phyloP scores from a whole-genome alignment of 805 yeast species.

The Candida khao-thaluensis region DNA sequence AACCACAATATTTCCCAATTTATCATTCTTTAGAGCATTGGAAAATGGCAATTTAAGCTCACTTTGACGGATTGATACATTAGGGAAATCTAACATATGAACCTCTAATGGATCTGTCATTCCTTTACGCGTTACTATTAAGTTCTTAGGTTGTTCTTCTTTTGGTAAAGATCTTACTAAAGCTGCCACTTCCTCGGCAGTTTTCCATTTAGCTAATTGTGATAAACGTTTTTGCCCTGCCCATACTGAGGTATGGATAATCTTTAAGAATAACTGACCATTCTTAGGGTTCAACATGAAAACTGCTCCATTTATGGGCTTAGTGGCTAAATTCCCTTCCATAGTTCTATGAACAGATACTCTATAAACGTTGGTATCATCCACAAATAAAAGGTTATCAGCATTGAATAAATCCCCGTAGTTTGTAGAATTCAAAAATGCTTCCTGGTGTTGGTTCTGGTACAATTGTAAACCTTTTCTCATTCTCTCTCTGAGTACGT shows the following conservation, averaged over 20 bases:
- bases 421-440: constrained; percentile 83
- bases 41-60: constrained; percentile 89
- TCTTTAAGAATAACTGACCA: constrained; percentile 85
- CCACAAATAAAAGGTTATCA: constrained; percentile 82
- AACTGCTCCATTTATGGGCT: constrained; percentile 90
- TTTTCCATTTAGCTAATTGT: constrained; percentile 95
- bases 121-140: constrained; percentile 87
- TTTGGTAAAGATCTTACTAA: constrained; percentile 82
- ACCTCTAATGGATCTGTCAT: constrained; percentile 94
- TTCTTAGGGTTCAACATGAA: constrained; percentile 86
- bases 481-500: constrained; percentile 88
- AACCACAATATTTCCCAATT: constrained; percentile 72
- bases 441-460: constrained; percentile 91
- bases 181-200: constrained; percentile 97
- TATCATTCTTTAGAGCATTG: constrained; percentile 78
- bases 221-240: constrained; percentile 93
- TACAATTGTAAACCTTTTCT: constrained; percentile 91
- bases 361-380: constrained; percentile 91
- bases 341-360: constrained; percentile 88
- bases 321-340: constrained; percentile 90
- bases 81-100: constrained; percentile 95
- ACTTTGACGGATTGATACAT: constrained; percentile 82
- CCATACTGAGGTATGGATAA: constrained; percentile 94
- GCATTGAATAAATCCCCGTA: constrained; percentile 86
- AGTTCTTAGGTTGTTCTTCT: constrained; percentile 92